phyloP scores from a whole-genome alignment of 805 yeast genomes.

The Wickerhamomyces canadensis region DNA sequence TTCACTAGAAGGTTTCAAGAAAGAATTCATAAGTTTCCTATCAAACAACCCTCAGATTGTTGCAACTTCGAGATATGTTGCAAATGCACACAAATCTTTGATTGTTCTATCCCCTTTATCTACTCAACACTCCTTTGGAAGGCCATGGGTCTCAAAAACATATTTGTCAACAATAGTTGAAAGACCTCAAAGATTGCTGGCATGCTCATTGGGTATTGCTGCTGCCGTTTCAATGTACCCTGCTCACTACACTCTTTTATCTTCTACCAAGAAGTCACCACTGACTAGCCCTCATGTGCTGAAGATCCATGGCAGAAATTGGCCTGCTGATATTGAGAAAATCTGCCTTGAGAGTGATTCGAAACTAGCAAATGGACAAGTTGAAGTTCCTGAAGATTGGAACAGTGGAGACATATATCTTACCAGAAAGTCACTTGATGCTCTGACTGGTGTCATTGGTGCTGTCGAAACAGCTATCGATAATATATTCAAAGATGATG shows the following conservation, averaged over 20 bases:
- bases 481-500: slow-evolving; percentile 32
- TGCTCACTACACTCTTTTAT: slow-evolving; percentile 44
- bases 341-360: slow-evolving; percentile 54
- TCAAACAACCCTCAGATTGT: slow-evolving; percentile 32
- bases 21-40: slow-evolving; percentile 39
- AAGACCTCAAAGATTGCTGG: slow-evolving; percentile 73
- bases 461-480: slow-evolving; percentile 72
- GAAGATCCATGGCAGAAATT: slow-evolving; percentile 66
- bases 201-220: slow-evolving; percentile 72
- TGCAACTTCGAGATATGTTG: slow-evolving; percentile 28
- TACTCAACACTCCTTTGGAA: slow-evolving; percentile 64
- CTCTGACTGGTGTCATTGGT: slow-evolving; percentile 73
- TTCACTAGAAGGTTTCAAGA: slow-evolving; percentile 34
- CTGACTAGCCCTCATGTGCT: slow-evolving; percentile 55
- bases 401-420: slow-evolving; percentile 78
- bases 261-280: slow-evolving; percentile 42
- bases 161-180: slow-evolving; percentile 70
- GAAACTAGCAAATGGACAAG: slow-evolving; percentile 43
- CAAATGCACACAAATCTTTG: slow-evolving; percentile 44
- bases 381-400: slow-evolving; percentile 81
- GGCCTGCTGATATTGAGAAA: slow-evolving; percentile 57
- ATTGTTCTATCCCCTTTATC: slow-evolving; percentile 66
- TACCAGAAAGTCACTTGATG: slow-evolving; percentile 57
- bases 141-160: slow-evolving; percentile 70
- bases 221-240: slow-evolving; percentile 71